A percentile compares a stretch with the other conserved stretches of the same genome.
These are phyloP conservation scores for Nicotiana rustica DNA, from an alignment of 305 asterid genomes.

Conservation along the genomic window DNA sequence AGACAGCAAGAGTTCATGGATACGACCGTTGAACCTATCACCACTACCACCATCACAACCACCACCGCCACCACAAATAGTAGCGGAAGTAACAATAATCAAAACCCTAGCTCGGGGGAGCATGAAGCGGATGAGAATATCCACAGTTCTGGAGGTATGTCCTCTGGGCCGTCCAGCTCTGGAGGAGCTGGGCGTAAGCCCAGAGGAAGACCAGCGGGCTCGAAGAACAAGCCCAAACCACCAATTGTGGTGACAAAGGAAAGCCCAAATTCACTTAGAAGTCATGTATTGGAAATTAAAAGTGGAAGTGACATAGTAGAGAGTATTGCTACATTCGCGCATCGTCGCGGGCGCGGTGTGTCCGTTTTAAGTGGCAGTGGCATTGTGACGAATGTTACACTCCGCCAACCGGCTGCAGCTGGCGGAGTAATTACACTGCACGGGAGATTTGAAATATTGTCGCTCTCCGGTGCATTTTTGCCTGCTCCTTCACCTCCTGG, in stretches of 20 bases:
- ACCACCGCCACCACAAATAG: slow-evolving; percentile 47
- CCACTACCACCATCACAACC: background rate
- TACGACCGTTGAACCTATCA: background rate
- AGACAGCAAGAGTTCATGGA: slow-evolving; percentile 48
- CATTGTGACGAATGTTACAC: slow-evolving; percentile 61
- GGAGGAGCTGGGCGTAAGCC: slow-evolving; percentile 58
- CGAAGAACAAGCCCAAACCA: slow-evolving; percentile 74
- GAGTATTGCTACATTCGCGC: slow-evolving; percentile 62
- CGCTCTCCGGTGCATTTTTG: slow-evolving; percentile 75
- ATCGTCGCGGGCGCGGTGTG: slow-evolving; percentile 73
- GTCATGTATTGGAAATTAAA: slow-evolving; percentile 78
- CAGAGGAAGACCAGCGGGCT: slow-evolving; percentile 82
- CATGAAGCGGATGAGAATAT: slow-evolving; percentile 21
- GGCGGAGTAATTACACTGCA: slow-evolving; percentile 64
- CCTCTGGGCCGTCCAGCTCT: slow-evolving; percentile 54
- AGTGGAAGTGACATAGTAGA: slow-evolving; percentile 61
- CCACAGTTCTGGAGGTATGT: slow-evolving; percentile 34
- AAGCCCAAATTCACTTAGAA: slow-evolving; percentile 77
- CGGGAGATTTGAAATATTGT: slow-evolving; percentile 79
- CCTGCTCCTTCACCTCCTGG: slow-evolving; percentile 75
- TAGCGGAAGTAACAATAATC: slow-evolving; percentile 44
- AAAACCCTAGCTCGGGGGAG: slow-evolving; percentile 45
- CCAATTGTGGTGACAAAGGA: slow-evolving; percentile 77
- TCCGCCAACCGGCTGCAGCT: slow-evolving; percentile 71
- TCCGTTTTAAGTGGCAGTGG: slow-evolving; percentile 82